phyloP scores from a whole-genome alignment of 805 yeast genomes.

The Pichia cephalocereana region DNA sequence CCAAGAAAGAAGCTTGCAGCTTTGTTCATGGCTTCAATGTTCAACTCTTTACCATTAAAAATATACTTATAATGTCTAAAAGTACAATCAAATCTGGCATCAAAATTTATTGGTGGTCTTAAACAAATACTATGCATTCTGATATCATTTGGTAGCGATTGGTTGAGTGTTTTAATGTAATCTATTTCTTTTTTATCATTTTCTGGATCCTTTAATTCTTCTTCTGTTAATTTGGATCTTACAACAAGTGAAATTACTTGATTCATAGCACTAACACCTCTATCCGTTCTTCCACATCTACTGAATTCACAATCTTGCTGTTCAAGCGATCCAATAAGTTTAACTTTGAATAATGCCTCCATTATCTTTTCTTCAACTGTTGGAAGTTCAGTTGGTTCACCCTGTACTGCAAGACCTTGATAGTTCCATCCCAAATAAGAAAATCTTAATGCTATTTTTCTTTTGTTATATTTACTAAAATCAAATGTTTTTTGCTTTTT shows the following conservation, averaged over 20 bases:
- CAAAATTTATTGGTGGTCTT: slow-evolving; percentile 74
- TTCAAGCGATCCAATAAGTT: slow-evolving; percentile 50
- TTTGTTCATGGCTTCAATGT: slow-evolving; percentile 54
- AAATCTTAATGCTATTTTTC: slow-evolving; percentile 74
- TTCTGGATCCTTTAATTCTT: slow-evolving; percentile 48
- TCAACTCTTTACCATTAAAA: slow-evolving; percentile 49
- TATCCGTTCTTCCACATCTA: slow-evolving; percentile 91
- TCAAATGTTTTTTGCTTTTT: slow-evolving; percentile 44
- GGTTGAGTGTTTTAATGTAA: slow-evolving; percentile 67
- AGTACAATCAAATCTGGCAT: slow-evolving; percentile 89
- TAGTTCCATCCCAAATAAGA: slow-evolving; percentile 93
- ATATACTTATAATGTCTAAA: slow-evolving; percentile 80
- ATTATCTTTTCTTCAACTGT: slow-evolving; percentile 78
- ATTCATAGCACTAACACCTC: slow-evolving; percentile 95
- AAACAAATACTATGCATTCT: slow-evolving; percentile 74
- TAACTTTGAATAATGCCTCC: slow-evolving; percentile 60
- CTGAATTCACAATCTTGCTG: slow-evolving; percentile 65
- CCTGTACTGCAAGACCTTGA: slow-evolving; percentile 81
- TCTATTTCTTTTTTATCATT: slow-evolving; percentile 66
- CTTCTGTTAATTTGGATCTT: slow-evolving; percentile 55
- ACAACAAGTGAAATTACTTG: slow-evolving; percentile 81
- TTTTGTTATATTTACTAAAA: slow-evolving; percentile 48
- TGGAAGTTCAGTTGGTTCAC: slow-evolving; percentile 65
- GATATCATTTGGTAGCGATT: slow-evolving; percentile 72
- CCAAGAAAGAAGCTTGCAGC: slow-evolving; percentile 64